phyloP scores from a whole-genome alignment of 2,329 filamentous ascomycete genomes.

The Monilinia vaccinii-corymbosi region DNA sequence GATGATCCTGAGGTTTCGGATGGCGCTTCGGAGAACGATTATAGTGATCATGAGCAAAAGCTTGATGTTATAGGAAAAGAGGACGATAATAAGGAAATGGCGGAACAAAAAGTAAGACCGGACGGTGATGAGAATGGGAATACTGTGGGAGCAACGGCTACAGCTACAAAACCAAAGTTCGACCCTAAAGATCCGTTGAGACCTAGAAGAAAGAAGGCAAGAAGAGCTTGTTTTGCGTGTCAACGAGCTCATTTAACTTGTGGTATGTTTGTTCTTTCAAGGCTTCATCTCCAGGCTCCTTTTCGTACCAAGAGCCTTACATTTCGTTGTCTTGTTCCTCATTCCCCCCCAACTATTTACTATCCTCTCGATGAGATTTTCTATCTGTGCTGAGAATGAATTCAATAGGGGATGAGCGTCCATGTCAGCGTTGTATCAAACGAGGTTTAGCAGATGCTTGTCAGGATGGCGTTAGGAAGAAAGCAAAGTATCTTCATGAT shows the following conservation, averaged over 20 bases:
- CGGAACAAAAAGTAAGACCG: slow-evolving; percentile 27
- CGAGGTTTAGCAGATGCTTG: slow-evolving; percentile 83
- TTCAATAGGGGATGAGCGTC: slow-evolving; percentile 76
- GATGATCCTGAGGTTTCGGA: slow-evolving; percentile 30
- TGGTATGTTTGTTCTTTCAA: slow-evolving; percentile 56
- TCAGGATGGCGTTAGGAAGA: slow-evolving; percentile 94
- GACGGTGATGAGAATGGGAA: slow-evolving; percentile 27
- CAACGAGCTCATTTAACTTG: slow-evolving; percentile 96
- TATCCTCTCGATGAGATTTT: not conserved
- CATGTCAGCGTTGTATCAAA: slow-evolving; percentile 90
- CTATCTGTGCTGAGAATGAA: slow-evolving; percentile 8
- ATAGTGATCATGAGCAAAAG: slow-evolving; percentile 29
- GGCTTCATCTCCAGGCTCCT: not conserved
- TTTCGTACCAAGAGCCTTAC: not conserved
- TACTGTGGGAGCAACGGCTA: slow-evolving; percentile 32
- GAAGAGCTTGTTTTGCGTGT: slow-evolving; percentile 91
- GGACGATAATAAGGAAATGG: slow-evolving; percentile 29
- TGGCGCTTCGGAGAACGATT: slow-evolving; percentile 30
- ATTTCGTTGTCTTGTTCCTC: slow-evolving; percentile 11
- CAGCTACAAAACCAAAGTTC: slow-evolving; percentile 50
- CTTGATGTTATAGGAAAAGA: slow-evolving; percentile 26
- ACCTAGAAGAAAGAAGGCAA: slow-evolving; percentile 89
- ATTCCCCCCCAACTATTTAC: not conserved
- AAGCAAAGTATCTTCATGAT: slow-evolving; percentile 98
- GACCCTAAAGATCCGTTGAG: slow-evolving; percentile 84